phyloP scores from a whole-genome alignment of 2,329 filamentous ascomycete genomes.

The Alternaria atra region DNA sequence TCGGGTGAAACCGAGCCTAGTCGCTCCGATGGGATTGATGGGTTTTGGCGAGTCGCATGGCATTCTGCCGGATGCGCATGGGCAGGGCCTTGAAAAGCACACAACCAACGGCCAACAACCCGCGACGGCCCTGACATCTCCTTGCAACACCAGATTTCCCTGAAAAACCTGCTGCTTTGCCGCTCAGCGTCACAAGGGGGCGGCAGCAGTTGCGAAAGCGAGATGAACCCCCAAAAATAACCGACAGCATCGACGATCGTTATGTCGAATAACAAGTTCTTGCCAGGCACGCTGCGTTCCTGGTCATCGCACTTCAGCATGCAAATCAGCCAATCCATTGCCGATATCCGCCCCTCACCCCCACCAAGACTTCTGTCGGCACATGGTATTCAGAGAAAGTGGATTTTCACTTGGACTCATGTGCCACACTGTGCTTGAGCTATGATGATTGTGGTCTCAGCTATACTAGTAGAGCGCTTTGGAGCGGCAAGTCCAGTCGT shows the following conservation, averaged over 20 bases:
- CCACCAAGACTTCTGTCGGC: slow-evolving; percentile 1
- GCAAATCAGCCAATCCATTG: slow-evolving; percentile 10
- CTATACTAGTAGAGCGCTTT: slow-evolving; percentile 2
- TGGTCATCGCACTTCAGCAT: slow-evolving; percentile 11
- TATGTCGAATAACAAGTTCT: slow-evolving; percentile 9
- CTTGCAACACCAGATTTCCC: not conserved
- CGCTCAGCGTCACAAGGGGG: slow-evolving; percentile 9
- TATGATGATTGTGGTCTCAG: not conserved
- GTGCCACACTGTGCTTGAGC: not conserved
- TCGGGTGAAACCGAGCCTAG: slow-evolving; percentile 13
- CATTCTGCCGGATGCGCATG: slow-evolving; percentile 15
- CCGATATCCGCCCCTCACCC: slow-evolving; percentile 7
- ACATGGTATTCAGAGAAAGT: slow-evolving; percentile 6
- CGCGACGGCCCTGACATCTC: not conserved
- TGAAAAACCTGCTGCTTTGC: slow-evolving; percentile 5
- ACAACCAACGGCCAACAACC: not conserved
- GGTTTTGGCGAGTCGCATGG: slow-evolving; percentile 12
- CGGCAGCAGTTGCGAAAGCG: not conserved
- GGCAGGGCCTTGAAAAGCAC: not conserved
- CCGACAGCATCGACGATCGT: slow-evolving; percentile 14
- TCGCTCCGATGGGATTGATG: slow-evolving; percentile 7
- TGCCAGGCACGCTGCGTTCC: slow-evolving; percentile 11
- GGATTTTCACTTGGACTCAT: not conserved
- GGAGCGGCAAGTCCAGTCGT: slow-evolving; percentile 3
- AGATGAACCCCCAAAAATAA: not conserved